Conservation (phyloP, 441 rosid genomes). For the Theobroma grandiflorum region DNA sequence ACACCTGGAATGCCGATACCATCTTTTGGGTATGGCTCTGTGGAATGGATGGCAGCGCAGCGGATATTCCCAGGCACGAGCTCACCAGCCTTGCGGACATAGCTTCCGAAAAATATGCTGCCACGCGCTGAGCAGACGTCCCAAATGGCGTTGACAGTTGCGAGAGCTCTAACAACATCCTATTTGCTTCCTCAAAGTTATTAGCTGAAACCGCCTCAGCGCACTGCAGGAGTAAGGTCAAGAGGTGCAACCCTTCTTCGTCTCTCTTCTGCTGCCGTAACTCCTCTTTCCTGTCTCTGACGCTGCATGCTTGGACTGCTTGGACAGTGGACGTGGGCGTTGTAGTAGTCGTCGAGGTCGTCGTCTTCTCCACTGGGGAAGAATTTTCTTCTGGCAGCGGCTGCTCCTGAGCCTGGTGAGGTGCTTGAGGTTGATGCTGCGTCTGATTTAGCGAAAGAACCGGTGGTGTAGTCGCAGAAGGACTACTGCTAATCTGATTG, state of each 20-base stretch:
- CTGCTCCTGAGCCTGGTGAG: conserved; percentile 34
- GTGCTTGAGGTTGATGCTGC: conserved; percentile 19
- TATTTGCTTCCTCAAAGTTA: conserved; percentile 86
- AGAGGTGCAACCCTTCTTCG: conserved; percentile 90
- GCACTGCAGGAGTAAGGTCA: conserved; percentile 91
- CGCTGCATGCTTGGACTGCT: conserved; percentile 29
- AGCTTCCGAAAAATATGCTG: conserved; percentile 97
- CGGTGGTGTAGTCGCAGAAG: conserved; percentile 34
- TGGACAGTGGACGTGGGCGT: conserved; percentile 25
- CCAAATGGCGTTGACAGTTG: conserved; percentile 93
- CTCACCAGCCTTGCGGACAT: conserved; percentile 90
- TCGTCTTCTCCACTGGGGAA: conserved; percentile 55
- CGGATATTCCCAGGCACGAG: conserved; percentile 86
- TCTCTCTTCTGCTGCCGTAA: conserved; percentile 76
- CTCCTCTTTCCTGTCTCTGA: conserved; percentile 78
- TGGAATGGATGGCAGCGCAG: conserved; percentile 75
- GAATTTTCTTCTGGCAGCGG: conserved; percentile 45
- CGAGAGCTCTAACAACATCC: conserved; percentile 88
- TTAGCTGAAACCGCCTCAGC: conserved; percentile 96
- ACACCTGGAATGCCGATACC: conserved; percentile 96
- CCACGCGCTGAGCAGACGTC: conserved; percentile 95
- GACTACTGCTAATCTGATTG: conserved; percentile 30
- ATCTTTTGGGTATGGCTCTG: conserved; percentile 68
- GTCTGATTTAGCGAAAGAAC: conserved; percentile 39
- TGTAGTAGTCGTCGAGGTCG: conserved; percentile 28